Evolutionary conservation across 345 rosid genomes (phyloP).

Genomic region (Brassica incana): DNA sequence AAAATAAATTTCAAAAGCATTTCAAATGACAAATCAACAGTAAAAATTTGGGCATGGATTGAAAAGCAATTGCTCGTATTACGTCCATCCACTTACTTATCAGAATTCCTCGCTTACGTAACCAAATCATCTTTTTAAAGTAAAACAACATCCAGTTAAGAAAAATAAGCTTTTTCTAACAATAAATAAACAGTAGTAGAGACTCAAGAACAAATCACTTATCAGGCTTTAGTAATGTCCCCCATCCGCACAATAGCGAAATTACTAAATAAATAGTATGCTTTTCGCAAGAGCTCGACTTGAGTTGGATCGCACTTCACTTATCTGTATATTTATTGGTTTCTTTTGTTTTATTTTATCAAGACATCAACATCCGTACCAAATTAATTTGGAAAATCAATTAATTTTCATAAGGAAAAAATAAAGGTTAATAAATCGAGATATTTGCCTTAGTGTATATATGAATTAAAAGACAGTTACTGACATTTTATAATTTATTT

Average conservation of each 20-base stretch:
- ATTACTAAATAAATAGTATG: conserved; percentile 1
- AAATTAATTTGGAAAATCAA: conserved; percentile 14
- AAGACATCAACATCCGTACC: conserved; percentile 44
- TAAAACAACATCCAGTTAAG: conserved; percentile 23
- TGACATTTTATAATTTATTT: not conserved
- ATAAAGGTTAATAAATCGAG: conserved; percentile 7
- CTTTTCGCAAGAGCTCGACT: conserved; percentile 21
- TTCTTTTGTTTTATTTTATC: conserved; percentile 29
- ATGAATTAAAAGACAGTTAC: not conserved
- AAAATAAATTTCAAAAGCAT: not conserved
- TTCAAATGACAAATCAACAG: conserved; percentile 5
- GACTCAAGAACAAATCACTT: conserved; percentile 35
- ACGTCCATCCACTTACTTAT: conserved; percentile 46
- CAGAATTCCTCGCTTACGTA: conserved; percentile 35
- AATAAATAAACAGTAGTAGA: conserved; percentile 15
- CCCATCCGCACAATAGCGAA: conserved; percentile 25
- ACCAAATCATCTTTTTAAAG: conserved; percentile 27
- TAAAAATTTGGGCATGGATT: conserved; percentile 8
- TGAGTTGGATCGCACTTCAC: conserved; percentile 40
- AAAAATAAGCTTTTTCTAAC: conserved; percentile 13
- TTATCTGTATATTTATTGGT: conserved; percentile 12
- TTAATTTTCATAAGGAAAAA: not conserved
- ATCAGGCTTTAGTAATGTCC: conserved; percentile 35
- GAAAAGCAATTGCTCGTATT: conserved; percentile 49
- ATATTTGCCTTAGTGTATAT: conserved; percentile 9